Percentiles rank a stretch among this genome's conserved stretches.
These are phyloP conservation scores for Malassezia pachydermatis DNA, from an alignment of 1,284 basidiomycete species.

Conservation along the genomic window DNA sequence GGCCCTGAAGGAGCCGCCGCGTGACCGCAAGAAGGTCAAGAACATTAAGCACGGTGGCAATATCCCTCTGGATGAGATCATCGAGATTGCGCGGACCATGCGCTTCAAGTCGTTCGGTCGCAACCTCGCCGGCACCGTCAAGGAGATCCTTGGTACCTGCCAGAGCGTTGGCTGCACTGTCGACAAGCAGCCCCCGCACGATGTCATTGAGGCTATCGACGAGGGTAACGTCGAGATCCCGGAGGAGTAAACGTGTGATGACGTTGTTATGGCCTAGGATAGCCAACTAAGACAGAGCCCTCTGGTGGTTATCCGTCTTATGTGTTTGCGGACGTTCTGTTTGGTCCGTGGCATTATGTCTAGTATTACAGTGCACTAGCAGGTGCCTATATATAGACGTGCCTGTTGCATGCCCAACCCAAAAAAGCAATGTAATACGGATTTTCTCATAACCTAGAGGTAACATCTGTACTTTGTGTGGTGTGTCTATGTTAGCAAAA, in stretches of 20 bases:
- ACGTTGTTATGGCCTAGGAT: too few species aligned
- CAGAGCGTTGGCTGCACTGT: constrained; percentile 92
- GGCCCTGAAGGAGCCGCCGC: constrained; percentile 96
- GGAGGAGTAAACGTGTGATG: constrained; percentile 30
- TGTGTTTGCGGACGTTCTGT: too few species aligned
- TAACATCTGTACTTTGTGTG: too few species aligned
- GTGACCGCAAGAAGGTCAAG: constrained; percentile 99
- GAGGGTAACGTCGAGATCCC: constrained; percentile 68
- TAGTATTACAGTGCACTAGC: constrained; percentile 17
- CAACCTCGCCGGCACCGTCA: constrained; percentile 75
- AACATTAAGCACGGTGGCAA: constrained; percentile 98
- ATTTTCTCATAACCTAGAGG: not conserved
- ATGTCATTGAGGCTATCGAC: constrained; percentile 91
- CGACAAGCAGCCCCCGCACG: constrained; percentile 85
- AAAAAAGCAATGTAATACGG: constrained; percentile 20
- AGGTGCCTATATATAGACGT: not conserved
- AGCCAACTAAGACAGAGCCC: too few species aligned
- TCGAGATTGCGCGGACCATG: constrained; percentile 94
- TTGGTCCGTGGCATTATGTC: not conserved
- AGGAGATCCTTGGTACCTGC: constrained; percentile 56
- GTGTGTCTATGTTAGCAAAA: too few species aligned
- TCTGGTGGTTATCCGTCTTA: too few species aligned
- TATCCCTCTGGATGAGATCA: constrained; percentile 81
- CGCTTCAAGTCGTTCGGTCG: constrained; percentile 88
- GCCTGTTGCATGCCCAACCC: not conserved